Conservation (phyloP, 306 rosid genomes). For the Cucurbita moschata region DNA sequence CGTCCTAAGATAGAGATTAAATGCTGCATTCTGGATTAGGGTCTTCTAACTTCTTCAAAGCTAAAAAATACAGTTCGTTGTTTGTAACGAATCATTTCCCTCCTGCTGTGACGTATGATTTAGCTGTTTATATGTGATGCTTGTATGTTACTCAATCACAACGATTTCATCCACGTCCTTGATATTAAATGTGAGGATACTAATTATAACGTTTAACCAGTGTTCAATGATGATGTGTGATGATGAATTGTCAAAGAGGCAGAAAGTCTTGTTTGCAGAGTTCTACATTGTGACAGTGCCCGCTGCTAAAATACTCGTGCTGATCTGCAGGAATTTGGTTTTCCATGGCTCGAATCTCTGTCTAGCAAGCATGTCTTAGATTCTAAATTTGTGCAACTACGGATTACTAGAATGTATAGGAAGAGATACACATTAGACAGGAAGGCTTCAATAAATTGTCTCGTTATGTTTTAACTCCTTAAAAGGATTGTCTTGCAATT, state of each 20-base stretch:
- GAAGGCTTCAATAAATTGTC: not conserved
- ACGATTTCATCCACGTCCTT: not conserved
- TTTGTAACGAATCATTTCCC: not conserved
- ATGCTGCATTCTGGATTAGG: not conserved
- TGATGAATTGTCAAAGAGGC: conserved; percentile 44
- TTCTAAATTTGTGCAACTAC: not conserved
- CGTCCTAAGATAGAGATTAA: not conserved
- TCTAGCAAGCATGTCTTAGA: not conserved
- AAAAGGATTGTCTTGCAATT: not conserved
- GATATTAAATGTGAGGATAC: not conserved
- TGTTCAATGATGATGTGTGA: conserved; percentile 87
- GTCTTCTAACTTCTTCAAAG: not conserved
- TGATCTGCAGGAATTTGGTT: conserved; percentile 15
- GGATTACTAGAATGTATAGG: not conserved
- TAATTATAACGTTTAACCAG: conserved; percentile 29
- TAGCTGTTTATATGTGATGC: not conserved
- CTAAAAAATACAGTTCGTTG: not conserved
- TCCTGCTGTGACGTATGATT: not conserved
- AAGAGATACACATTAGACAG: not conserved
- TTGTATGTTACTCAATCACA: not conserved
- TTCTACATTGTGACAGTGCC: conserved; percentile 38
- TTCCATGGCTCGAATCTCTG: not conserved
- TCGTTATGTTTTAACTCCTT: not conserved
- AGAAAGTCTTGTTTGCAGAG: conserved; percentile 32
- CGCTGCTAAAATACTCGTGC: conserved; percentile 27